These are phyloP conservation scores for Tulasnella sp. DNA, from an alignment of 768 basidiomycete species.

Conservation along the genomic window DNA sequence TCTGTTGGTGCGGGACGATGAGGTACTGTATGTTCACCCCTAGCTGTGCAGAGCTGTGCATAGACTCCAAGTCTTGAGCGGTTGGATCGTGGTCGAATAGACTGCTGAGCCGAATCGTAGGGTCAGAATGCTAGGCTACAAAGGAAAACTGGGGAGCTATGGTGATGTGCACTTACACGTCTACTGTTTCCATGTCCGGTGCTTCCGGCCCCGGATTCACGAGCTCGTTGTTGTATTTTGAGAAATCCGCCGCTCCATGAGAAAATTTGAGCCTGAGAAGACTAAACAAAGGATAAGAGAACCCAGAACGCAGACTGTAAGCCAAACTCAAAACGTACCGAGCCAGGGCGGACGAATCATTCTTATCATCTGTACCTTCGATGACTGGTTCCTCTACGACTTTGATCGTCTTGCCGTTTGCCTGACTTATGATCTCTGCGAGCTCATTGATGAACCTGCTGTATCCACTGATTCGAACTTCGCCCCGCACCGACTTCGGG, in stretches of 20 bases:
- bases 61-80: too few relatives aligned
- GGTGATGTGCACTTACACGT: too few relatives aligned
- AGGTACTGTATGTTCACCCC: too few relatives aligned
- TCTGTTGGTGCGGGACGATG: too few relatives aligned
- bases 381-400: neutral
- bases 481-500: too few relatives aligned
- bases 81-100: too few relatives aligned
- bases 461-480: neutral
- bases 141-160: too few relatives aligned
- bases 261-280: neutral
- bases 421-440: neutral
- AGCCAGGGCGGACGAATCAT: neutral
- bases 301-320: too few relatives aligned
- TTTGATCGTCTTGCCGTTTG: neutral
- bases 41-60: too few relatives aligned
- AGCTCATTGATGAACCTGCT: neutral
- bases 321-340: neutral
- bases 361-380: neutral
- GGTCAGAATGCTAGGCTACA: too few relatives aligned
- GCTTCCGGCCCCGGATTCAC: conserved; percentile 1
- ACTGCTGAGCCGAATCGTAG: too few relatives aligned
- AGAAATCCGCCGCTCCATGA: conserved; percentile 1
- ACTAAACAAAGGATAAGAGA: too few relatives aligned
- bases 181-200: conserved; percentile 5
- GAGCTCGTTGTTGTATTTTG: conserved; percentile 12